Percentiles rank a stretch among this genome's conserved stretches.
Conservation (phyloP, 179 eudicot genomes). For the Spinacia oleracea region DNA sequence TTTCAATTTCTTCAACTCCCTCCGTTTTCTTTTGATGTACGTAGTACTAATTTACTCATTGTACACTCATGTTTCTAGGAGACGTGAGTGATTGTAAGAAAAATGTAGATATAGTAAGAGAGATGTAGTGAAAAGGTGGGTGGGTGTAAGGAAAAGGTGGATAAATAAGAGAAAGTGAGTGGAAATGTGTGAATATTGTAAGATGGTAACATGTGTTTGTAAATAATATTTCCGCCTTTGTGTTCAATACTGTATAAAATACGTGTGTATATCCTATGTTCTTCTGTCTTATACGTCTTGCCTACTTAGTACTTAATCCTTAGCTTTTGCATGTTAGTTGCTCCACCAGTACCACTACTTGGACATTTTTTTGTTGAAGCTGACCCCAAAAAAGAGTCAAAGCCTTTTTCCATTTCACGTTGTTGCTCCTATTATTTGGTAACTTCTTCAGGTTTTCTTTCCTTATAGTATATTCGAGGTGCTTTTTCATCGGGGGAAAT, state of each 20-base stretch:
- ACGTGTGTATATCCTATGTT: conserved; percentile 10
- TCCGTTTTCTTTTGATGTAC: too few relatives aligned
- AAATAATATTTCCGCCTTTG: neutral
- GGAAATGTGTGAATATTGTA: too few relatives aligned
- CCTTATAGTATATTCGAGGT: neutral
- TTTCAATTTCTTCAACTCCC: neutral
- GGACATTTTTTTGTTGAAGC: neutral
- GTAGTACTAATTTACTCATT: too few relatives aligned
- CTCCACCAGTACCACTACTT: conserved; percentile 19
- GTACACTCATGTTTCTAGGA: too few relatives aligned
- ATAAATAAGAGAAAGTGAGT: too few relatives aligned
- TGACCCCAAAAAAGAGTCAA: conserved; percentile 10
- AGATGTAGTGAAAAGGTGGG: too few relatives aligned
- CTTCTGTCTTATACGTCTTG: conserved; percentile 4
- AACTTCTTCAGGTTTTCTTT: neutral
- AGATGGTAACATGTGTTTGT: too few relatives aligned
- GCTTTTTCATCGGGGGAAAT: neutral
- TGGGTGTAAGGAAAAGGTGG: too few relatives aligned
- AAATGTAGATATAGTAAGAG: too few relatives aligned
- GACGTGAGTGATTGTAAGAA: too few relatives aligned
- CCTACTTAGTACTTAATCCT: conserved; percentile 20
- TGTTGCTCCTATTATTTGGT: neutral
- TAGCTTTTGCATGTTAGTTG: conserved; percentile 15
- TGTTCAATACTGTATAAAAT: conserved; percentile 7
- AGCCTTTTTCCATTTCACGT: conserved; percentile 10